These are phyloP conservation scores for Pinus taeda DNA, from an alignment of 75 land plant species.

Conservation along the genomic window DNA sequence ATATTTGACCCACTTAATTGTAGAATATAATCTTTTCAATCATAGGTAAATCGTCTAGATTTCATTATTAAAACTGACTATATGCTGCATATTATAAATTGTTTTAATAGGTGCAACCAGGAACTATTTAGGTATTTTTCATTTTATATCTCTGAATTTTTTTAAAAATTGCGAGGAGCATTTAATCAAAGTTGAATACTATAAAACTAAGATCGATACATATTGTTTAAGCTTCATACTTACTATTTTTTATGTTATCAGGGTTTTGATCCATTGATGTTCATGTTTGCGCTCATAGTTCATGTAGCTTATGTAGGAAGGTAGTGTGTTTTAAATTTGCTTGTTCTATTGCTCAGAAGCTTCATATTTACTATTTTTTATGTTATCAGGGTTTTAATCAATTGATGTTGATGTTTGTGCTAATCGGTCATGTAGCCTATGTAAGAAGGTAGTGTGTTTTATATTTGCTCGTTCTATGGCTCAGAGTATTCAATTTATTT, in stretches of 20 bases:
- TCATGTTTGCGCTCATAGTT: constrained; percentile 69
- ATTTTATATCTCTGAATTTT: background rate
- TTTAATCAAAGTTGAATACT: too few species aligned
- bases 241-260: constrained; percentile 5
- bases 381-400: constrained; percentile 74
- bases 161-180: too few species aligned
- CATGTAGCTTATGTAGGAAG: constrained; percentile 87
- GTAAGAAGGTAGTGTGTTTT: constrained; percentile 58
- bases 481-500: too few species aligned
- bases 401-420: constrained; percentile 81
- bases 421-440: constrained; percentile 75
- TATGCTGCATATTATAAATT: too few species aligned
- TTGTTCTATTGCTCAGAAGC: too few species aligned
- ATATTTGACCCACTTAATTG: constrained; percentile 16
- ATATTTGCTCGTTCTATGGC: too few species aligned
- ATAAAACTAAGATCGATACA: too few species aligned
- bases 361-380: too few species aligned
- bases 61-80: too few species aligned
- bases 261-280: constrained; percentile 94
- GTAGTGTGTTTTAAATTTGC: constrained; percentile 13
- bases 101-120: constrained; percentile 47
- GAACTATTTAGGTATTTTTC: constrained; percentile 57
- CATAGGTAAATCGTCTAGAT: too few species aligned
- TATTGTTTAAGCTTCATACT: too few species aligned
- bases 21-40: too few species aligned